phyloP scores from a whole-genome alignment of 2,329 filamentous ascomycete species.

The Phoma sp. region DNA sequence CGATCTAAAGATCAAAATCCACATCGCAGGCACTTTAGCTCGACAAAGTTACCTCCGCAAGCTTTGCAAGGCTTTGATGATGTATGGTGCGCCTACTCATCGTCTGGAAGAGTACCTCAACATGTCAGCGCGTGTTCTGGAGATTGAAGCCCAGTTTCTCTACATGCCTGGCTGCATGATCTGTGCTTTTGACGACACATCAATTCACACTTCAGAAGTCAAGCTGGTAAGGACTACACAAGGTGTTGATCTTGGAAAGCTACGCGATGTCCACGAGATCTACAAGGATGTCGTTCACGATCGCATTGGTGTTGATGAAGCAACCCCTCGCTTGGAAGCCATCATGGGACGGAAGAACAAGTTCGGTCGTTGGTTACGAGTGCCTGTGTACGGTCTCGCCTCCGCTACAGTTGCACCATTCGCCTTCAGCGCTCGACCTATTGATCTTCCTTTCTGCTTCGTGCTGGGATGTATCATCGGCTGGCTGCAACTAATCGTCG shows the following conservation, averaged over 20 bases:
- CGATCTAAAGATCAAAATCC: slow-evolving; percentile 65
- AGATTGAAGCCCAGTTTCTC: slow-evolving; percentile 87
- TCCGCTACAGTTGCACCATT: slow-evolving; percentile 80
- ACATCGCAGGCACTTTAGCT: slow-evolving; percentile 73
- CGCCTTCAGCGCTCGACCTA: slow-evolving; percentile 76
- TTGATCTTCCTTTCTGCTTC: slow-evolving; percentile 81
- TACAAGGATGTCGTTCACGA: slow-evolving; percentile 87
- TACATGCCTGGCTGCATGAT: slow-evolving; percentile 96
- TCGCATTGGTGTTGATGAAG: slow-evolving; percentile 74
- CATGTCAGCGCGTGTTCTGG: slow-evolving; percentile 87
- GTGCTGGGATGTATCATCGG: slow-evolving; percentile 77
- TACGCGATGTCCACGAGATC: slow-evolving; percentile 76
- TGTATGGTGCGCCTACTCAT: slow-evolving; percentile 89
- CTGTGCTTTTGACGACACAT: slow-evolving; percentile 81
- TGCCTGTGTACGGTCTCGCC: slow-evolving; percentile 77
- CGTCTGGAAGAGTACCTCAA: slow-evolving; percentile 90
- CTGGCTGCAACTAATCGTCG: slow-evolving; percentile 75
- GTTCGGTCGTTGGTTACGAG: slow-evolving; percentile 56
- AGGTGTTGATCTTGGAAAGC: slow-evolving; percentile 75
- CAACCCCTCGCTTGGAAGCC: slow-evolving; percentile 67
- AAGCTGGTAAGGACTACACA: slow-evolving; percentile 74
- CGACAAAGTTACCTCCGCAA: slow-evolving; percentile 85
- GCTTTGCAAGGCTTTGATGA: slow-evolving; percentile 86
- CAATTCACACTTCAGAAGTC: slow-evolving; percentile 80
- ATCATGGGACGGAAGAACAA: slow-evolving; percentile 67